These are phyloP conservation scores for Backusella mclennaniae DNA, from an alignment of 192 early-diverging fungal species.

Conservation along the genomic window DNA sequence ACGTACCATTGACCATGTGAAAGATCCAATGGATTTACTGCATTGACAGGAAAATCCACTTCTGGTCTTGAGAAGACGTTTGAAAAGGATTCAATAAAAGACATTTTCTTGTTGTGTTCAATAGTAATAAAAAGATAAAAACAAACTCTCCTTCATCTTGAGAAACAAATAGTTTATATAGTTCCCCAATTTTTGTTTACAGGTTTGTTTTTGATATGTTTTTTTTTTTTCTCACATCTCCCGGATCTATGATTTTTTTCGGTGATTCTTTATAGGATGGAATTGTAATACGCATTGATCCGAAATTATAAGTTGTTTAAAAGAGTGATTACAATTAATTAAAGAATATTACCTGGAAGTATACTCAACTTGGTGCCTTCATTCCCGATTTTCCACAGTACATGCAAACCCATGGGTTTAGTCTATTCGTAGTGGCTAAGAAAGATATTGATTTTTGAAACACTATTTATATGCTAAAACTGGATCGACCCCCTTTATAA, in stretches of 20 bases:
- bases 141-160: background rate
- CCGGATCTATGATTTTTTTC: background rate
- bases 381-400: background rate
- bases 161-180: background rate
- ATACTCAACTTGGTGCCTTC: background rate
- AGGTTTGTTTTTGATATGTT: background rate
- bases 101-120: no score
- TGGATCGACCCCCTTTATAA: background rate
- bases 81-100: background rate
- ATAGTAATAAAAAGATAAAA: background rate
- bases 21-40: background rate
- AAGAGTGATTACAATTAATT: background rate
- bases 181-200: background rate
- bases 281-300: background rate
- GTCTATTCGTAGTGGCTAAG: background rate
- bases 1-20: background rate
- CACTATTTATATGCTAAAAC: background rate
- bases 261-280: background rate
- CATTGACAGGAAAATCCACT: background rate
- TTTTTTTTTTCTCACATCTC: background rate
- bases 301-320: background rate
- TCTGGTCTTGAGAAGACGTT: background rate
- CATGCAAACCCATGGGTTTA: background rate
- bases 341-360: background rate
- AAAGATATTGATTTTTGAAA: background rate